Evolutionary conservation across 495 filamentous ascomycete genomes (phyloP).

Genomic region (Aspergillus haitiensis): DNA sequence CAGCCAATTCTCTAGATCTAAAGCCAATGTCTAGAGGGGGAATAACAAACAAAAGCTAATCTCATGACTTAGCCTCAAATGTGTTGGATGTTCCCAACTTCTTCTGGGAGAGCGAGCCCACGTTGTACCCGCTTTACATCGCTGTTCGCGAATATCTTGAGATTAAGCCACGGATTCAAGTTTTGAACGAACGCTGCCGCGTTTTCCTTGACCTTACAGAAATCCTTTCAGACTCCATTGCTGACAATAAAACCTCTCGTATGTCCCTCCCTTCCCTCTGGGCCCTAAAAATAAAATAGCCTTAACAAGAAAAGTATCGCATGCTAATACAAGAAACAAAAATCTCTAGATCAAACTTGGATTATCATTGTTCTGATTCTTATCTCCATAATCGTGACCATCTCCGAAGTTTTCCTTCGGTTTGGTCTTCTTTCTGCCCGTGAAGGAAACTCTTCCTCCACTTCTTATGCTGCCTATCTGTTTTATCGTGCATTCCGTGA

Average conservation of each 20-base stretch:
- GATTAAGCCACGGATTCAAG: conserved; percentile 90
- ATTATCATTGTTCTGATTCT: conserved; percentile 96
- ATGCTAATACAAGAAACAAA: conserved; percentile 13
- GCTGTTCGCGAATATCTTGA: conserved; percentile 97
- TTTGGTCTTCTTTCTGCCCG: conserved; percentile 70
- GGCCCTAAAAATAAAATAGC: background rate
- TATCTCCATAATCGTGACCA: conserved; percentile 86
- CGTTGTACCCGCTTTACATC: conserved; percentile 88
- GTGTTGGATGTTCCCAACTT: conserved; percentile 97
- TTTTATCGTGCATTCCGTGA: conserved; percentile 20
- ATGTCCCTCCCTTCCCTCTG: conserved; percentile 21
- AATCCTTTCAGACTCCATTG: conserved; percentile 88
- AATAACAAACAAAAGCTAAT: conserved; percentile 8
- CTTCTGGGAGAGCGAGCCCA: conserved; percentile 98
- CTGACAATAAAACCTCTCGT: conserved; percentile 89
- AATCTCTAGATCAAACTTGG: conserved; percentile 73
- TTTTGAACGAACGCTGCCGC: conserved; percentile 92
- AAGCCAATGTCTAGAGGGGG: too few relatives aligned
- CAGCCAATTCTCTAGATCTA: background rate
- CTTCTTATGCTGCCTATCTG: conserved; percentile 18
- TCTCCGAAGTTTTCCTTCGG: conserved; percentile 81
- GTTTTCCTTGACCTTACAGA: conserved; percentile 97
- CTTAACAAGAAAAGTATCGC: background rate
- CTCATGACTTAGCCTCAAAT: conserved; percentile 69
- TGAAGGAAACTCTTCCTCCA: conserved; percentile 24